Evolutionary conservation across 2,329 filamentous ascomycete species (phyloP), one percentile per base, ranked within the genome.

Genomic region (Bipolaris victoriae): DNA sequence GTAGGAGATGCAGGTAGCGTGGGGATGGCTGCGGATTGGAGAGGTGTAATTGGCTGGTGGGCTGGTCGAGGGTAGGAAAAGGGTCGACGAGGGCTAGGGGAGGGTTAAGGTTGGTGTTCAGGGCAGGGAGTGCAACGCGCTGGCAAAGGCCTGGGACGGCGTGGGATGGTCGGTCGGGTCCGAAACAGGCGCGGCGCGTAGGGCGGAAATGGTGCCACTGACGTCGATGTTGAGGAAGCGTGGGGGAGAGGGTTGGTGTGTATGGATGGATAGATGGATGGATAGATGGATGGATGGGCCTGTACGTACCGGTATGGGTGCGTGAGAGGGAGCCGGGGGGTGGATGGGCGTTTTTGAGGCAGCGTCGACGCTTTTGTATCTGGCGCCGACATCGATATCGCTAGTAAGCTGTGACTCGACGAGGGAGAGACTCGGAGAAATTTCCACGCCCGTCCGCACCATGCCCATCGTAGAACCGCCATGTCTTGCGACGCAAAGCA

Each of bases 31-130:
- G 59, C 58, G 58, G 45, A 60, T 43, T 45, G 49, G 41, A 49
- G 39, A 57, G 60, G 49, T 52, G 58, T 61, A 66, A 74, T 76
- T 75, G 72, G 72, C 58, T 57, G 53, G 64, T 22, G 51, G 43
- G 24, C 43, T 13, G 16, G 24, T 31, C 46, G 43, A 29, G 26
- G 26, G 26, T 29, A 29, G 3, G 7, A 29, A 10, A 29, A 29
- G 7, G 26, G 26, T 29, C 26, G 51, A 58, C 9, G 60, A 63
- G 63, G 50, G 58, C 49, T 56, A 62, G 61, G 58, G 61, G 60
- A 64, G 50, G 53, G 68, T 58, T 68, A 66, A 52, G 60, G 39
- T 49, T 66, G 53, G 64, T 52, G 56, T 66, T 65, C 61, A 68
- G 63, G 64, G 47, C 57, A 55, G 56, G 43, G 66, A 64, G 64